Evolutionary conservation across 495 filamentous ascomycete species (phyloP), one percentile per base, ranked within the genome.

Genomic region (Annulohypoxylon moriforme): DNA sequence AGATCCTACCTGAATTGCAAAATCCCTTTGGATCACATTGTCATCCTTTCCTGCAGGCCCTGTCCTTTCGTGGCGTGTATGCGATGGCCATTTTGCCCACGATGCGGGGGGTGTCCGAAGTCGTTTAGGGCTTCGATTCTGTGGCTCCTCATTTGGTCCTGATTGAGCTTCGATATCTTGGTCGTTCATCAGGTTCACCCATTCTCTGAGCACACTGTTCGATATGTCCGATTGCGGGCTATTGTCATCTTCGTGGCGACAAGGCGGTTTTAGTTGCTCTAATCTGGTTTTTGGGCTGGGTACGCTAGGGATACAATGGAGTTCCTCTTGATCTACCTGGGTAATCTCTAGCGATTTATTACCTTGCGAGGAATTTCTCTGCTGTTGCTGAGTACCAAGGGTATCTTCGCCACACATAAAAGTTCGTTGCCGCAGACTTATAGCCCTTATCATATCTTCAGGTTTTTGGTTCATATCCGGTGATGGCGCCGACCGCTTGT

Each of bases 61-160:
- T n/a, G 73, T 79, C 44, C 80, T 74, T 59, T 81, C 72, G 4
- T 67, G 66, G 3, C 79, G 78, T 31, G 75, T 80, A 53, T 78
- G 69, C 10, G 77, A 81, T n/a, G 80, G 79, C 69, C 78, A 81
- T 42, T 71, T 77, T 10, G 80, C 73, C 80, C 80, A 81, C 7
- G 76, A 75, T 18, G 69, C 77, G 10, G 79, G 76, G 29, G 76
- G 73, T 22, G 74, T 76, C 14, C 66, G 64, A 22, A 70, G 47
- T 50, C 58, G 72, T 16, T 20, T 49, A 47, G 63, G 66, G 20
- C 46, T 34, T 6, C 34, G 64, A 61, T 25, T 67, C 16, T 42
- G 50, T 11, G 38, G 56, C 55, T 67, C 60, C 18, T 20, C 38
- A 25, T 61, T 67, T 46, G 14, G 33, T 47, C 66, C 64, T 65